Evolutionary conservation across 805 yeast species (phyloP).

Genomic region (Groenewaldozyma tartarivorans): DNA sequence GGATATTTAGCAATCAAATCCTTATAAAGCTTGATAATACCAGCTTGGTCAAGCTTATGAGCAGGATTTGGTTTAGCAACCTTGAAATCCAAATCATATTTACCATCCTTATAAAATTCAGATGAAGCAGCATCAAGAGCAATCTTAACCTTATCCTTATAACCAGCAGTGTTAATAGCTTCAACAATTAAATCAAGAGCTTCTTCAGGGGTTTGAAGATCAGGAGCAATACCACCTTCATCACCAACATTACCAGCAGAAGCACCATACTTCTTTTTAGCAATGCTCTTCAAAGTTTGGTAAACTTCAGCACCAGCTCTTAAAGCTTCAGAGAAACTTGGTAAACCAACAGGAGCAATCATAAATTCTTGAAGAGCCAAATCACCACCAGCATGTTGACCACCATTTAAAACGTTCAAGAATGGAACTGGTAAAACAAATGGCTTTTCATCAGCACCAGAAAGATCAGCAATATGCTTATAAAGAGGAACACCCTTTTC

Average conservation of each 20-base stretch:
- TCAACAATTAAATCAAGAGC: constrained; percentile 88
- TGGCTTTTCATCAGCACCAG: constrained; percentile 70
- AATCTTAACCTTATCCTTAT: constrained; percentile 83
- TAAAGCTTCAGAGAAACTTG: constrained; percentile 86
- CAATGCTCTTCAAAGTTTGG: constrained; percentile 88
- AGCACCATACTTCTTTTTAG: constrained; percentile 94
- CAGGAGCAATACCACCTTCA: constrained; percentile 99
- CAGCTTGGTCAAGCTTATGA: constrained; percentile 82
- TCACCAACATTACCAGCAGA: constrained; percentile 99
- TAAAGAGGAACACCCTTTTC: constrained; percentile 89
- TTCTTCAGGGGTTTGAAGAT: constrained; percentile 89
- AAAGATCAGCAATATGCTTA: constrained; percentile 75
- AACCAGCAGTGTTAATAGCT: constrained; percentile 91
- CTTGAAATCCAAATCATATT: constrained; percentile 97
- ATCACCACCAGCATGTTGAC: constrained; percentile 99
- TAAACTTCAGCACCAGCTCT: constrained; percentile 97
- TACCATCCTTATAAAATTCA: constrained; percentile 94
- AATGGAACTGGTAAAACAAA: constrained; percentile 96
- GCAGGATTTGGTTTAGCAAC: constrained; percentile 86
- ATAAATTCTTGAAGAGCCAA: constrained; percentile 98
- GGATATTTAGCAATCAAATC: constrained; percentile 83
- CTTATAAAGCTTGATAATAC: constrained; percentile 79
- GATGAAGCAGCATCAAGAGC: constrained; percentile 97
- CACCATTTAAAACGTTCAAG: constrained; percentile 99
- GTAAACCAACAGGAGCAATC: constrained; percentile 94